Evolutionary conservation across 2,329 filamentous ascomycete species (phyloP).

Genomic region (Penicillium sp.): DNA sequence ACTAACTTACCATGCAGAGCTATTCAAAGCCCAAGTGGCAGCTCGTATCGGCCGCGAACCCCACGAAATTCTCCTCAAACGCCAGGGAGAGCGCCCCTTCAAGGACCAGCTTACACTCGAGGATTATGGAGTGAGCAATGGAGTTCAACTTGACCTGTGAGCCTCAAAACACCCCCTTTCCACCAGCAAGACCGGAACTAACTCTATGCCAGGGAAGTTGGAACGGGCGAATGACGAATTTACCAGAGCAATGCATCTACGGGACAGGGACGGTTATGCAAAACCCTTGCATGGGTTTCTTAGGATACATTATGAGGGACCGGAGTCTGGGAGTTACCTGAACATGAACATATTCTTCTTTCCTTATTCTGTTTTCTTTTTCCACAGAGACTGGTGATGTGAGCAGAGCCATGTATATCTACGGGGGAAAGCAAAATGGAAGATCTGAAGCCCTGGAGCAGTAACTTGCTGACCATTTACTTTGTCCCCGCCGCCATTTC

Average conservation of each 20-base stretch:
- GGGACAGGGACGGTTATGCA: conserved; percentile 12
- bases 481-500: not conserved
- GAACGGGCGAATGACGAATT: conserved; percentile 43
- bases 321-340: conserved; percentile 13
- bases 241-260: conserved; percentile 8
- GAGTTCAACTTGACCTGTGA: conserved; percentile 59
- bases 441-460: conserved; percentile 1
- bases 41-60: conserved; percentile 83
- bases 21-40: conserved; percentile 89
- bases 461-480: conserved; percentile 14
- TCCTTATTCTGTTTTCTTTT: conserved; percentile 6
- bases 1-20: conserved; percentile 40
- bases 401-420: conserved; percentile 4
- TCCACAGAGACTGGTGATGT: conserved; percentile 4
- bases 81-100: conserved; percentile 88
- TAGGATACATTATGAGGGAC: conserved; percentile 9
- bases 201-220: conserved; percentile 42
- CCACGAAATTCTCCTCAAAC: conserved; percentile 85
- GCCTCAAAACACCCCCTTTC: conserved; percentile 17
- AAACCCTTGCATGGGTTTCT: conserved; percentile 12
- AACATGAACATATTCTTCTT: conserved; percentile 11
- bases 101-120: conserved; percentile 84
- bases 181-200: conserved; percentile 18
- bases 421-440: not conserved
- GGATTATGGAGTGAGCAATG: conserved; percentile 92